Percentiles rank a stretch among this genome's conserved stretches.
Evolutionary conservation across 345 rosid species (phyloP).

Genomic region (Rhodamnia rubescens): DNA sequence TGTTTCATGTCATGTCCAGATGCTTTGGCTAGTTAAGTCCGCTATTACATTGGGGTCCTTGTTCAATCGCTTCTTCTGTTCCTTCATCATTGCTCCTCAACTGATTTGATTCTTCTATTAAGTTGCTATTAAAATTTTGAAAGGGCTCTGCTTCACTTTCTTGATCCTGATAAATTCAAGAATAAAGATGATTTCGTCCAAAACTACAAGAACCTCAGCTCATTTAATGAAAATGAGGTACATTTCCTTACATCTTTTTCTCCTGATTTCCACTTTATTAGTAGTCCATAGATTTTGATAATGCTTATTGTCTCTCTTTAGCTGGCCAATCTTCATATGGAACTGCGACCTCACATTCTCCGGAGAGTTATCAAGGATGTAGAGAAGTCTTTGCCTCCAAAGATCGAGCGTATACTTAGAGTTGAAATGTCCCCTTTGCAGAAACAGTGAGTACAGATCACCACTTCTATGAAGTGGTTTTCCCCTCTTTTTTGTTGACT

Average conservation of each 20-base stretch:
- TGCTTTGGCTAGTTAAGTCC: background rate
- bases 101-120: background rate
- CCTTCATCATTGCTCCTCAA: background rate
- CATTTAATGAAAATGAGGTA: slow-evolving; percentile 94
- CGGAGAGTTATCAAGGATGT: slow-evolving; percentile 98
- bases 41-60: background rate
- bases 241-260: background rate
- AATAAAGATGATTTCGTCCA: slow-evolving; percentile 92
- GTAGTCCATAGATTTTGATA: background rate
- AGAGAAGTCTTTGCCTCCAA: slow-evolving; percentile 98
- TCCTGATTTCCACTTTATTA: background rate
- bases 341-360: slow-evolving; percentile 95
- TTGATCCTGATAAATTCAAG: slow-evolving; percentile 83
- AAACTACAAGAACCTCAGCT: slow-evolving; percentile 96
- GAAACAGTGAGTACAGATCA: slow-evolving; percentile 59
- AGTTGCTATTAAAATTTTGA: background rate
- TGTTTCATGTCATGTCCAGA: background rate
- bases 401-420: slow-evolving; percentile 96
- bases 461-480: background rate
- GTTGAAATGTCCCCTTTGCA: slow-evolving; percentile 99
- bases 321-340: slow-evolving; percentile 98
- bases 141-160: slow-evolving; percentile 99
- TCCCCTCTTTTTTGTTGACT: background rate
- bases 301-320: slow-evolving; percentile 16
- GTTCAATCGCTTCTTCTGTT: background rate